phyloP scores from a whole-genome alignment of 768 basidiomycete genomes.

The Kwoniella newhampshirensis region DNA sequence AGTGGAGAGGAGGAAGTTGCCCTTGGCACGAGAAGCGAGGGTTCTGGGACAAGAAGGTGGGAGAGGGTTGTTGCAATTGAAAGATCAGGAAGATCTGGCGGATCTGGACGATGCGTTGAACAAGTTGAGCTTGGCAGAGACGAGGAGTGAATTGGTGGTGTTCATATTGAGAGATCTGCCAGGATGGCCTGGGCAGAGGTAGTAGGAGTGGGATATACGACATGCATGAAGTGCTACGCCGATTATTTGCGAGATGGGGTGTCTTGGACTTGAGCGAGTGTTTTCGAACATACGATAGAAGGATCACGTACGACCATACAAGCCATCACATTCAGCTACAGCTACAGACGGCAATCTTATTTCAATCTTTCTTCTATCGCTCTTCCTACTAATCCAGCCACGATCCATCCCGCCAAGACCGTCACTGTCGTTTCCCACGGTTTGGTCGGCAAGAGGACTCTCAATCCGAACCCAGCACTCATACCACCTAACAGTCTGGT shows the following conservation, averaged over 20 bases:
- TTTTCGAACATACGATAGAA: not conserved
- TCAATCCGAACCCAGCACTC: conserved; percentile 50
- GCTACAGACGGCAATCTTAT: too few relatives aligned
- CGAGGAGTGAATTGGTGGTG: conserved; percentile 81
- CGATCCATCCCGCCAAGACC: conserved; percentile 47
- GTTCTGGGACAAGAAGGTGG: conserved; percentile 76
- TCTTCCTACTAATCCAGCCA: conserved; percentile 15
- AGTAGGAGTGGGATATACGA: conserved; percentile 8
- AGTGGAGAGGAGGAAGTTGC: conserved; percentile 67
- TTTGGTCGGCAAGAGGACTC: conserved; percentile 46
- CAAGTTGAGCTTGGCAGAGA: conserved; percentile 75
- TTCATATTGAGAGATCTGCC: conserved; percentile 82
- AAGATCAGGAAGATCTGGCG: conserved; percentile 72
- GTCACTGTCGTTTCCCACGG: conserved; percentile 47
- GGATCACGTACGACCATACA: not conserved
- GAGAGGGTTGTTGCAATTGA: conserved; percentile 64
- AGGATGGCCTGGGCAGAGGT: conserved; percentile 44
- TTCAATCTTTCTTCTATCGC: too few relatives aligned
- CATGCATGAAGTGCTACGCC: too few relatives aligned
- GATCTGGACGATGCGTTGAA: conserved; percentile 73
- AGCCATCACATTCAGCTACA: too few relatives aligned
- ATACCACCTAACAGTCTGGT: conserved; percentile 49
- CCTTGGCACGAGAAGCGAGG: conserved; percentile 77
- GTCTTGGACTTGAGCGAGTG: not conserved
- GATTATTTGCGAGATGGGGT: not conserved